Conservation (phyloP, 116 monocot species). For the Phalaenopsis hybrid region DNA sequence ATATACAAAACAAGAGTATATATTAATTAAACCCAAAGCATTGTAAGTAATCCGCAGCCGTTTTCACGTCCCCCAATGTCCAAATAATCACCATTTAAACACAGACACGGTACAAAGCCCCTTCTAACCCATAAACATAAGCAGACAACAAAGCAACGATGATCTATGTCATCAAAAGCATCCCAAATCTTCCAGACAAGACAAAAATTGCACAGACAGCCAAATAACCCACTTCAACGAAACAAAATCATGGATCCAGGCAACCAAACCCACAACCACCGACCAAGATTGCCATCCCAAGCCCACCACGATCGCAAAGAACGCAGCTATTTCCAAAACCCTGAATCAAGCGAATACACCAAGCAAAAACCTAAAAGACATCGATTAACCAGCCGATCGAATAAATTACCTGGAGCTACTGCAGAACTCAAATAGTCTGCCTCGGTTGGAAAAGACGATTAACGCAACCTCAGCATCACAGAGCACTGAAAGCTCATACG, state of each 20-base stretch:
- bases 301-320: slow-evolving; percentile 1
- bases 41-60: not conserved
- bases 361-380: not conserved
- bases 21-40: not conserved
- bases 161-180: not conserved
- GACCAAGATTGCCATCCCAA: not conserved
- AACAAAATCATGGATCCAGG: not conserved
- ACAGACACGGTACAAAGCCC: not conserved
- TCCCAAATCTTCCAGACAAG: not conserved
- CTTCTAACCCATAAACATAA: not conserved
- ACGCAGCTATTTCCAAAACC: not conserved
- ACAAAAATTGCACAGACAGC: not conserved
- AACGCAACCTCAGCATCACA: slow-evolving; percentile 52
- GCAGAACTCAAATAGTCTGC: slow-evolving; percentile 50
- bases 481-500: slow-evolving; percentile 43
- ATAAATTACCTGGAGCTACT: slow-evolving; percentile 8
- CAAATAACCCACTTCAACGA: not conserved
- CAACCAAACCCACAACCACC: not conserved
- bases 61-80: not conserved
- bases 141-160: not conserved
- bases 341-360: not conserved
- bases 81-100: not conserved
- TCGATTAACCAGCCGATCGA: not conserved
- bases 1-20: too few relatives aligned
- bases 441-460: slow-evolving; percentile 70